Base-by-base conservation (phyloP, 345 rosid genomes). In the Syzygium oleosum region DNA sequence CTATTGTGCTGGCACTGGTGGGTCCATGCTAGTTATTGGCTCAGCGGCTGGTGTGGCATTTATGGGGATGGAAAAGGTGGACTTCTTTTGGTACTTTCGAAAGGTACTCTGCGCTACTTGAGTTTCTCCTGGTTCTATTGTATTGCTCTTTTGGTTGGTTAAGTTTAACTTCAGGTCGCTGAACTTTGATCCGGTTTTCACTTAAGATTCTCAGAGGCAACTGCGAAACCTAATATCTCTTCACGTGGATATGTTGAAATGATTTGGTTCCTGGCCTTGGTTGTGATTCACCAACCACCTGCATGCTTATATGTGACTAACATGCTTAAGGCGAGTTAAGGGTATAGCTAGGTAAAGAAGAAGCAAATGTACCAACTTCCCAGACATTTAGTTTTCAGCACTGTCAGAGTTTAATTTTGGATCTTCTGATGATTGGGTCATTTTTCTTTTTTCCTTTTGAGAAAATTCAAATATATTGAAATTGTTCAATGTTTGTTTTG, bases 31-130 rank as follows among this genome's bases (percentile, higher is more conserved):
- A 11, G 87, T 97, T 79, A 94, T 97, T 52, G 99, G 99, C 55
- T 97, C 99, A 29, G 99, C 99, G 5, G 98, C 99, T 85, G 99
- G 99, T 90, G 99, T 97, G 34, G 99, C 99, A 38, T 94, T 88
- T 88, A 97, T 95, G 99, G 99, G 99, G n/a, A 97, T 96, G 99
- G 99, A 97, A 89, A 95, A 96, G 92, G 94, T 96, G 27, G 98
- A 97, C 90, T 97, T 97, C 96, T 96, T 97, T 86, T 97, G 99
- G 99, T 97, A 97, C 88, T 87, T 97, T 51, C 93, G 94, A 51
- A 97, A 97, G 99, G 99, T 95, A 85, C 43, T 68, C 38, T 85
- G 84, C 84, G 2, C 49, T 19, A 73, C 83, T 38, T 73, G 49
- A 73, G 83, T 38, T 73, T 73, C 14, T 38, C 0, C 83, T 9